These are phyloP conservation scores for Apiotrichum porosum DNA, from an alignment of 1,284 basidiomycete genomes.

Conservation along the genomic window DNA sequence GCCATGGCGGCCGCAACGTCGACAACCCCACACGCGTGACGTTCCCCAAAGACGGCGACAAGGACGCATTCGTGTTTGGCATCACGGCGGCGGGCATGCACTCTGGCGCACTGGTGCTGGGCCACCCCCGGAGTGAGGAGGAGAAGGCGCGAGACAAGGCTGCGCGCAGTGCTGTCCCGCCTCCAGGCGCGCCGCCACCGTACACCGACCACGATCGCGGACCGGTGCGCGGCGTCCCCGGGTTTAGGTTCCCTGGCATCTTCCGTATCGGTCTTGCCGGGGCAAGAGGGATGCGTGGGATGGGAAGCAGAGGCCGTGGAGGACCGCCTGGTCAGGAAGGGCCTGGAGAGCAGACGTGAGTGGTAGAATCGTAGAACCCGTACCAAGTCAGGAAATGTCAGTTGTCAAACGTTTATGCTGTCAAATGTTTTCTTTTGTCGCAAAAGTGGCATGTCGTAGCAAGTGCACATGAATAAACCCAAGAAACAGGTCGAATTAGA, in stretches of 20 bases:
- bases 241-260: not conserved
- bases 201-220: too few relatives aligned
- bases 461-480: too few relatives aligned
- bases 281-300: not conserved
- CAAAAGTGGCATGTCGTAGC: too few relatives aligned
- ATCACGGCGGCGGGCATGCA: slow-evolving; percentile 81
- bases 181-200: not conserved
- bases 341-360: too few relatives aligned
- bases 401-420: too few relatives aligned
- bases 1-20: not conserved
- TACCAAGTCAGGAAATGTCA: too few relatives aligned
- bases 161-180: not conserved
- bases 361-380: too few relatives aligned
- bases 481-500: too few relatives aligned
- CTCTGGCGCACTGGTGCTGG: slow-evolving; percentile 76
- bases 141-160: not conserved
- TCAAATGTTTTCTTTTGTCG: too few relatives aligned
- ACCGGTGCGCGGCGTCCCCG: too few relatives aligned
- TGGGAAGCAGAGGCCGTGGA: too few relatives aligned
- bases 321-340: too few relatives aligned
- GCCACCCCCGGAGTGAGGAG: slow-evolving; percentile 37
- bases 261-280: not conserved
- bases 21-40: slow-evolving; percentile 61
- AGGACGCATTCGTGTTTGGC: slow-evolving; percentile 66
- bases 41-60: slow-evolving; percentile 49